Percentiles rank a stretch among this genome's conserved stretches.
phyloP scores from a whole-genome alignment of 176 grass and related monocot genomes.

The Zoysia pacifica region DNA sequence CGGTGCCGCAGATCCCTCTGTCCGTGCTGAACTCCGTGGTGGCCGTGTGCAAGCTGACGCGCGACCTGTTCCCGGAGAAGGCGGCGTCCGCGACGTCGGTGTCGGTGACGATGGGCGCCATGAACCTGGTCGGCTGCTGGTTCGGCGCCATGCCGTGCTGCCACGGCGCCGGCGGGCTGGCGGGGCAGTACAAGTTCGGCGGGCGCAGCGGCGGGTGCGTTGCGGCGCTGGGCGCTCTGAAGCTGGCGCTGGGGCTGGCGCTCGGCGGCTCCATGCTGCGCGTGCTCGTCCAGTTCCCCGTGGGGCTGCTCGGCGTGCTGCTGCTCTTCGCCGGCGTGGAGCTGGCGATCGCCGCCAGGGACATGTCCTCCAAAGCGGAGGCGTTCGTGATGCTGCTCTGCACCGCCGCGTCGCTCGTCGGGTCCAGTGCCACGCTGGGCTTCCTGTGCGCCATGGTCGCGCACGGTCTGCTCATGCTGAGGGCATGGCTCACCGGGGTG shows the following conservation, averaged over 20 bases:
- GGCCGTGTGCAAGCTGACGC: constrained; percentile 80
- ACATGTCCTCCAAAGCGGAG: constrained; percentile 72
- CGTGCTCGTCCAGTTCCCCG: constrained; percentile 64
- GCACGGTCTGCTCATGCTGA: constrained; percentile 58
- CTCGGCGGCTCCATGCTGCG: constrained; percentile 70
- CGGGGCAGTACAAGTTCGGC: constrained; percentile 87
- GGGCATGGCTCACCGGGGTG: constrained; percentile 18
- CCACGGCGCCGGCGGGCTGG: constrained; percentile 82
- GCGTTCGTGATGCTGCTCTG: constrained; percentile 79
- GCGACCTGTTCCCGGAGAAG: constrained; percentile 63
- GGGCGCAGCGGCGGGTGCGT: constrained; percentile 69
- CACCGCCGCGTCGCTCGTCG: constrained; percentile 66
- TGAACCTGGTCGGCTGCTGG: constrained; percentile 92
- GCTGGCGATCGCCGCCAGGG: constrained; percentile 69
- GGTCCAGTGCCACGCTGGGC: constrained; percentile 77
- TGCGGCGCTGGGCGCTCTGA: constrained; percentile 67
- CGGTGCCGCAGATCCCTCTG: constrained; percentile 75
- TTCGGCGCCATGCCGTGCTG: constrained; percentile 96
- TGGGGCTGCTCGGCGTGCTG: constrained; percentile 74
- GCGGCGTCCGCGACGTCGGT: constrained; percentile 61
- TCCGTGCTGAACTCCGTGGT: constrained; percentile 86
- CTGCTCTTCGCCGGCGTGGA: constrained; percentile 83
- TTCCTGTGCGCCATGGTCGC: constrained; percentile 67
- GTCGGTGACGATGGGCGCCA: constrained; percentile 74
- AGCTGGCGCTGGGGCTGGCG: constrained; percentile 60